These are phyloP conservation scores for Davidsoniella australis DNA, from an alignment of 2,329 filamentous ascomycete species.

Conservation along the genomic window DNA sequence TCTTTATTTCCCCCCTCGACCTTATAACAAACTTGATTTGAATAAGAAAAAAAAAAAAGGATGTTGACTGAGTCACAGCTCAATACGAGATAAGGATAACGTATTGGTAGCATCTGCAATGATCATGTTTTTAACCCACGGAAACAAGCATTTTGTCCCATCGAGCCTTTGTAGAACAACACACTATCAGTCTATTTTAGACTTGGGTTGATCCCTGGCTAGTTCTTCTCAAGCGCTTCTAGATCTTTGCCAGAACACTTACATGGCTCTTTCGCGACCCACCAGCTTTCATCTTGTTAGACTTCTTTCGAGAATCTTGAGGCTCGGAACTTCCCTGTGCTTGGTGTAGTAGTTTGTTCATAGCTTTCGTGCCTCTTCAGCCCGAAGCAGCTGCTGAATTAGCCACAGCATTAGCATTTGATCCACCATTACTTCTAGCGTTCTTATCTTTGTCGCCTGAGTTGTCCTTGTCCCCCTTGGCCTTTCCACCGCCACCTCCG, in stretches of 20 bases:
- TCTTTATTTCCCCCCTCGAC: too few species aligned
- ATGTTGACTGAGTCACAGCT: too few species aligned
- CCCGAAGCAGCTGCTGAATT: not conserved
- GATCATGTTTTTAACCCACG: not conserved
- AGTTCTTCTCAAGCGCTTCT: not conserved
- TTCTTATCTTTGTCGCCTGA: slow-evolving; percentile 13
- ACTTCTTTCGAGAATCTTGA: too few species aligned
- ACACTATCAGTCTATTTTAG: not conserved
- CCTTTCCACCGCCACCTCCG: slow-evolving; percentile 15
- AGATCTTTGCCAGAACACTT: not conserved
- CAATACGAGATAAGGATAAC: too few species aligned
- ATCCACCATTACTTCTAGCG: slow-evolving; percentile 14
- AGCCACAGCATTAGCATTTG: not conserved
- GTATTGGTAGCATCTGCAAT: too few species aligned
- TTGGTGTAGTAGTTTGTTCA: too few species aligned
- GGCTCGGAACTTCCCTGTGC: too few species aligned
- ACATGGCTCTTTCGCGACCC: not conserved
- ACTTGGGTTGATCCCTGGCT: not conserved
- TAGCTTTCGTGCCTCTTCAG: too few species aligned
- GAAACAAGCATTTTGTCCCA: too few species aligned
- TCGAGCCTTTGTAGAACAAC: not conserved
- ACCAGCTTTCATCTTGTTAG: too few species aligned
- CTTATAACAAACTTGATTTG: too few species aligned
- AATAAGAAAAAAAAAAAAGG: too few species aligned
- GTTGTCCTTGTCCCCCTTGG: not conserved